Evolutionary conservation across 2,329 filamentous ascomycete genomes (phyloP), one percentile per base, ranked within the genome.

Genomic region (Calonectria hawksworthii): DNA sequence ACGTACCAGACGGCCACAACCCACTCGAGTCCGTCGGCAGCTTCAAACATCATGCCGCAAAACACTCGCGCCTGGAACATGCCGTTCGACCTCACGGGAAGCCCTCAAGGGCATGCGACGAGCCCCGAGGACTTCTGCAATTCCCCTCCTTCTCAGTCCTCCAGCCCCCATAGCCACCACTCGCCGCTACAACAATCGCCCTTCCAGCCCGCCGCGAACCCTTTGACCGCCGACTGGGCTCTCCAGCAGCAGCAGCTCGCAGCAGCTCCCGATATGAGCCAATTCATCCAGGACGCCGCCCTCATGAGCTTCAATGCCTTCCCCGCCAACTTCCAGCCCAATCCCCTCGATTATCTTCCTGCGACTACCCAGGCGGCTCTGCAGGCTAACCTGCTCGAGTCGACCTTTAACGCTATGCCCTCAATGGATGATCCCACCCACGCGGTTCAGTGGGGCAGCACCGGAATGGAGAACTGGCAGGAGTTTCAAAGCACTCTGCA

Each of bases 401-500:
- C 91, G 44, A 86, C 91, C 5, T 96, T 94, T 85, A 87, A 84
- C 80, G 85, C 86, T 74, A 88, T 93, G 83, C 88, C 90, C 38
- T 87, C 90, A 54, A 89, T 92, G 78, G 89, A 92, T 56, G 89
- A 91, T 72, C 84, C 87, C 32, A 84, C 87, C 16, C 90, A 91
- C 65, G 85, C 89, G 21, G 88, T 89, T 86, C 92, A 88, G 83
- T 95, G 88, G 93, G 91, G 86, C 36, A 85, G 84, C 64, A 84
- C 90, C 76, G 90, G 92, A 77, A 92, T 94, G 86, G 92, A 93
- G 65, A 93, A 94, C 78, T 96, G 94, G 92, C 93, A 95, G 76
- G 95, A 98, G 82, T 94, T 98, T 80, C 92, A 94, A 79, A 89
- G 91, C 73, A 85, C 83, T 38, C 76, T 88, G 72, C 87, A 94